Base-by-base conservation (phyloP, 306 rosid species). In the Lotus japonicus region DNA sequence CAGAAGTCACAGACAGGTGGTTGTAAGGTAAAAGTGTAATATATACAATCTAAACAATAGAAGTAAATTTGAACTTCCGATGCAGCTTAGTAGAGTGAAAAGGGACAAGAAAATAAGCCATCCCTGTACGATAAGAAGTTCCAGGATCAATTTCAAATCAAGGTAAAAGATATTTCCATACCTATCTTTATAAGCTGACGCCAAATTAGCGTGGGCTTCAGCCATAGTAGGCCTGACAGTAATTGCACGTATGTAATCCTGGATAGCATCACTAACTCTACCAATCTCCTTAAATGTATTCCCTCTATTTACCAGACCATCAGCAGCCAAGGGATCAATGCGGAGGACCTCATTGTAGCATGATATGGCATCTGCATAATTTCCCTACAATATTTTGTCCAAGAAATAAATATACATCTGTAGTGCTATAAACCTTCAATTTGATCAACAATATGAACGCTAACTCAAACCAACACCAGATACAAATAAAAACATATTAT, bases 181-280 rank as follows among this genome's bases (percentile, higher is more conserved):
- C 99, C 97, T 95, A 74, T 95, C 99, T 79, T 95, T 95, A 80
- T 90, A 91, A 50, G 99, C 97, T 64, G 99, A 95, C 54, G 99
- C 99, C 87, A 95, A 77, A 76, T 95, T 95, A 45, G 97, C 99
- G 88, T 95, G 99, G 57, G 99, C 99, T 81, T 95, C 99, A 12
- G 99, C 99, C 97, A 90, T 90, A 4, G 84, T 70, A 18, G 99
- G 97, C 79, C 96, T 84, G 67, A 87, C 84, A 79, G 80, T 56
- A 65, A 95, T 88, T 38, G 99, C 99, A 41, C 79, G 84, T 21
- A 80, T 50, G 66, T 95, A 95, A 78, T 95, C 99, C 66, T 87
- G 96, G 80, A 95, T 91, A 54, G 99, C 99, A 68, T 95, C 99
- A 76, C 71, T 95, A 67, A 95, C 97, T 77, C 99, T 84, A 33